These are phyloP conservation scores for Colletotrichum simmondsii DNA, from an alignment of 2,329 filamentous ascomycete genomes.

Conservation along the genomic window DNA sequence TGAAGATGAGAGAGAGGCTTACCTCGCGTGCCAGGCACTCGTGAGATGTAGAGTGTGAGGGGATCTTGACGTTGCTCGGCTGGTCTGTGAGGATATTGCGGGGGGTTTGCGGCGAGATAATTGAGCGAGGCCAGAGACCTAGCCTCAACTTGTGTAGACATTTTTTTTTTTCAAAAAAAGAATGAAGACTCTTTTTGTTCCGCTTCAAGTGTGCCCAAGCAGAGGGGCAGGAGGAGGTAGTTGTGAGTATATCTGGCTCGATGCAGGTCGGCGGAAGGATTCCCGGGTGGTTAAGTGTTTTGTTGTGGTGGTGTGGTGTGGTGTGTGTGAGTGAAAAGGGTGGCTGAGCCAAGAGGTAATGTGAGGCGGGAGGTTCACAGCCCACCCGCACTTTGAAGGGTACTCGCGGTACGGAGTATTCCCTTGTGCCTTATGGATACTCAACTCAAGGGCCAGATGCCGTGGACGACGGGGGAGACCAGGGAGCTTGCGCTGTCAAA, in stretches of 20 bases:
- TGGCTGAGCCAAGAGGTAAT: conserved; percentile 30
- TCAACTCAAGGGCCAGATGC: conserved; percentile 5
- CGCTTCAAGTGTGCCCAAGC: not conserved
- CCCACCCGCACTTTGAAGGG: conserved; percentile 17
- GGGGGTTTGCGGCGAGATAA: conserved; percentile 84
- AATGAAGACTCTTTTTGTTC: not conserved
- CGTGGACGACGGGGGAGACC: conserved; percentile 10
- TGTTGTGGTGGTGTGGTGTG: not conserved
- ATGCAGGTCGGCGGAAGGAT: not conserved
- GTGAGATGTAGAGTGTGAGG: conserved; percentile 88
- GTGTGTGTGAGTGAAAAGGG: conserved; percentile 10
- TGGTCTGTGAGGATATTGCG: conserved; percentile 84
- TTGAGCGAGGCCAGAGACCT: conserved; percentile 85
- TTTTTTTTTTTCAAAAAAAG: conserved; percentile 22
- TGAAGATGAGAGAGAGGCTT: conserved; percentile 39
- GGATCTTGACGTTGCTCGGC: conserved; percentile 75
- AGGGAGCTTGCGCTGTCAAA: conserved; percentile 27
- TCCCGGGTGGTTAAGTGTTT: not conserved
- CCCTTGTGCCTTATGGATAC: not conserved
- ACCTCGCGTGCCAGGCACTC: conserved; percentile 93
- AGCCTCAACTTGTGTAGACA: conserved; percentile 73
- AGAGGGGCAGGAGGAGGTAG: not conserved
- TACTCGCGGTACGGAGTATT: too few species aligned
- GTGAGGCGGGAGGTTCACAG: conserved; percentile 28
- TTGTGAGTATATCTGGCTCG: conserved; percentile 6